These are phyloP conservation scores for Mortierella sp. DNA, from an alignment of 371 early-diverging fungal species.

Conservation along the genomic window DNA sequence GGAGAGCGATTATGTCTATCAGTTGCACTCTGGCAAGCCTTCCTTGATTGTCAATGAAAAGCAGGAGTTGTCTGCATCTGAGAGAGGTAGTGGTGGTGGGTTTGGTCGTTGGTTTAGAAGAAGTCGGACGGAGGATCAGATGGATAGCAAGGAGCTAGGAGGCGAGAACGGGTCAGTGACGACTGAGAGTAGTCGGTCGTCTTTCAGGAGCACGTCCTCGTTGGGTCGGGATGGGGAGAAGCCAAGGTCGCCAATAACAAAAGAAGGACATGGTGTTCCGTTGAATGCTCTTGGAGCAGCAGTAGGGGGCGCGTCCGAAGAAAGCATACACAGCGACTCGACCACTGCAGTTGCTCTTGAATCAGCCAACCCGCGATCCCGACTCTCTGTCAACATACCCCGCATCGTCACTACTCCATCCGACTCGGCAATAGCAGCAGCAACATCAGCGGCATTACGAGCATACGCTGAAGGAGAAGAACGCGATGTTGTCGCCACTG, in stretches of 20 bases:
- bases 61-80: background rate
- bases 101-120: conserved; percentile 6
- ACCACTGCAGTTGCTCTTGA: background rate
- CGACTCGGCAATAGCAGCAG: background rate
- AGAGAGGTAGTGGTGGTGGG: background rate
- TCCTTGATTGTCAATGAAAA: background rate
- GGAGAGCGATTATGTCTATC: conserved; percentile 5
- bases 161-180: background rate
- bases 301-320: background rate
- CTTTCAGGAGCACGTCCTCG: background rate
- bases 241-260: background rate
- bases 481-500: background rate
- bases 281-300: conserved; percentile 7
- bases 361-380: background rate
- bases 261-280: conserved; percentile 4
- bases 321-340: background rate
- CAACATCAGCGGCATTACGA: background rate
- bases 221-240: background rate
- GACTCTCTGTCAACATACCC: conserved; percentile 26
- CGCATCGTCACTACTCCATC: conserved; percentile 17
- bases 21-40: background rate
- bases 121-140: background rate
- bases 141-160: background rate
- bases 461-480: conserved; percentile 21
- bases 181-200: background rate